Conservation (phyloP, 352 stramenopile genomes). For the Globisporangium takayamanum region DNA sequence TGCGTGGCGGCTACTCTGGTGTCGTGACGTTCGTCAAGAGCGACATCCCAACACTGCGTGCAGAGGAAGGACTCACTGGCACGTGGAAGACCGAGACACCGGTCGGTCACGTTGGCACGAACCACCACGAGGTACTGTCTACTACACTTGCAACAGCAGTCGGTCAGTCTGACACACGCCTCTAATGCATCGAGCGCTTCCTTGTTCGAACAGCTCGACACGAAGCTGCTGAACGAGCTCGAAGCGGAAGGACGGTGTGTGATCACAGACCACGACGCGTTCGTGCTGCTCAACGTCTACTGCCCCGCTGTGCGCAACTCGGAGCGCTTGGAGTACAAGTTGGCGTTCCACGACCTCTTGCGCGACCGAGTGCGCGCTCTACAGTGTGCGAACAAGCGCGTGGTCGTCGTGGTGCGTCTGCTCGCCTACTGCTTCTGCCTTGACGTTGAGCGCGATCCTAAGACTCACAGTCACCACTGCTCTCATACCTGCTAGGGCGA, state of each 20-base stretch:
- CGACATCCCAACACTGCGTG: conserved; percentile 40
- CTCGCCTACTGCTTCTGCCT: neutral
- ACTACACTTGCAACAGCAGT: neutral
- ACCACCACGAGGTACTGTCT: conserved; percentile 35
- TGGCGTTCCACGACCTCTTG: conserved; percentile 73
- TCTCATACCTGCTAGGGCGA: conserved; percentile 38
- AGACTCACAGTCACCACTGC: neutral
- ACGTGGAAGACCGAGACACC: conserved; percentile 46
- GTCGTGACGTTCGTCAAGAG: conserved; percentile 68
- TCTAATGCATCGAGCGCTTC: neutral
- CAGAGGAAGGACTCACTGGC: conserved; percentile 70
- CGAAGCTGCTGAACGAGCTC: conserved; percentile 49
- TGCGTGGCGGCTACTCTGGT: conserved; percentile 67
- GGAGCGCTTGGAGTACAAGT: conserved; percentile 83
- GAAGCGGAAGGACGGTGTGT: conserved; percentile 80
- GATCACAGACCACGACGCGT: conserved; percentile 84
- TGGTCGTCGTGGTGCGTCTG: conserved; percentile 56
- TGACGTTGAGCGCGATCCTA: no score
- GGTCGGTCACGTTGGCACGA: conserved; percentile 44
- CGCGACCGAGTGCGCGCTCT: conserved; percentile 51
- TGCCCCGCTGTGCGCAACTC: conserved; percentile 62
- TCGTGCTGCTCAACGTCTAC: conserved; percentile 89
- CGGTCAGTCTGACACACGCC: neutral
- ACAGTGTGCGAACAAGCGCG: conserved; percentile 36
- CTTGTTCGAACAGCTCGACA: conserved; percentile 25